Evolutionary conservation across 805 yeast genomes (phyloP).

Genomic region (Pichia kluyveri): DNA sequence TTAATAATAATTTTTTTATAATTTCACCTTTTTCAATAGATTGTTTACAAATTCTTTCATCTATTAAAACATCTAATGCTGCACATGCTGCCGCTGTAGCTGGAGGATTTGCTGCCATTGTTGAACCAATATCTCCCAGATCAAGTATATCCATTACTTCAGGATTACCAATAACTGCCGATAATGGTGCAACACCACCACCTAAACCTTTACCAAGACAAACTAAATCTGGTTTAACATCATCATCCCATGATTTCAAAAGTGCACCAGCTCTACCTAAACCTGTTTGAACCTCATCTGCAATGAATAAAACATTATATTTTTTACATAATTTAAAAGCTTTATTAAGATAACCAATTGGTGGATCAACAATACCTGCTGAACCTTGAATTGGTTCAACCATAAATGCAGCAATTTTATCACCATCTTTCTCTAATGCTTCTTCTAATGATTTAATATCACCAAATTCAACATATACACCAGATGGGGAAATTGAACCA

Average conservation of each 20-base stretch:
- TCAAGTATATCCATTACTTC: conserved; percentile 18
- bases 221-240: conserved; percentile 21
- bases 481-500: conserved; percentile 20
- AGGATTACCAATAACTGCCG: conserved; percentile 18
- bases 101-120: conserved; percentile 24
- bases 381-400: conserved; percentile 25
- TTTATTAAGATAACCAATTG: conserved; percentile 16
- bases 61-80: conserved; percentile 20
- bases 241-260: conserved; percentile 14
- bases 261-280: conserved; percentile 21
- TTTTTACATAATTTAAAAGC: conserved; percentile 19
- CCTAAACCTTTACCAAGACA: conserved; percentile 22
- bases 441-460: conserved; percentile 12
- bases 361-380: conserved; percentile 23
- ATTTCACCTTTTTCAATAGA: conserved; percentile 15
- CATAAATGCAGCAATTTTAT: conserved; percentile 20
- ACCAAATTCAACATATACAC: conserved; percentile 17
- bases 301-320: conserved; percentile 20
- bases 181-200: conserved; percentile 21
- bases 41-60: conserved; percentile 16
- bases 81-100: conserved; percentile 23
- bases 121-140: conserved; percentile 21
- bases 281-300: conserved; percentile 25
- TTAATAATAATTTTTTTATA: conserved; percentile 11
- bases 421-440: conserved; percentile 17